Conservation (phyloP, 805 yeast species). For the Zygosaccharomyces bailii region DNA sequence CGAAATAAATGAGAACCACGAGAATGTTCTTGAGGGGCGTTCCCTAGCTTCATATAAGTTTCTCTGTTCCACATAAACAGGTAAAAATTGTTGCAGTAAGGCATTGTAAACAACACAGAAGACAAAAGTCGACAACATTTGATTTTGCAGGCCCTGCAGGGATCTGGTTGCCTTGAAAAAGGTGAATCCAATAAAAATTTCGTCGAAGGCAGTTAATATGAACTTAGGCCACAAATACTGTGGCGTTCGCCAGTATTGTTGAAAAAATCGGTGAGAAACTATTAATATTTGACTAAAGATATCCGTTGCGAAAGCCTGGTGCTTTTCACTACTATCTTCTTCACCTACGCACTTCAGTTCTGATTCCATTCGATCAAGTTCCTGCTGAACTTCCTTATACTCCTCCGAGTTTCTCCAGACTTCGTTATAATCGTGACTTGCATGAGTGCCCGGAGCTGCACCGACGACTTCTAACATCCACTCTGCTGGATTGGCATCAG, state of each 20-base stretch:
- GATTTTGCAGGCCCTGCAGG: slow-evolving; percentile 73
- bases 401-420: slow-evolving; percentile 75
- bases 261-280: slow-evolving; percentile 53
- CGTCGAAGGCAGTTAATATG: slow-evolving; percentile 49
- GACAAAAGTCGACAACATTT: slow-evolving; percentile 75
- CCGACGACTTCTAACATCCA: slow-evolving; percentile 89
- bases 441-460: slow-evolving; percentile 77
- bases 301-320: slow-evolving; percentile 45
- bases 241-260: slow-evolving; percentile 69
- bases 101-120: slow-evolving; percentile 54
- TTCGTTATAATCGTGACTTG: slow-evolving; percentile 66
- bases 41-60: slow-evolving; percentile 69
- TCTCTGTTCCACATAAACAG: slow-evolving; percentile 59
- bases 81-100: slow-evolving; percentile 59
- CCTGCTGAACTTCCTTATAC: slow-evolving; percentile 52
- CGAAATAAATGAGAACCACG: slow-evolving; percentile 59
- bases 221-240: slow-evolving; percentile 58
- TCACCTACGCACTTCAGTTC: slow-evolving; percentile 46
- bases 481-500: slow-evolving; percentile 79
- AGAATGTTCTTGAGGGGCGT: slow-evolving; percentile 66
- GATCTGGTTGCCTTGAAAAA: slow-evolving; percentile 65
- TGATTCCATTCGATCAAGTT: slow-evolving; percentile 60
- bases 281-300: slow-evolving; percentile 40
- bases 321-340: slow-evolving; percentile 31
- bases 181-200: slow-evolving; percentile 69